Evolutionary conservation across 768 basidiomycete species (phyloP).

Genomic region (Trametes cingulata): DNA sequence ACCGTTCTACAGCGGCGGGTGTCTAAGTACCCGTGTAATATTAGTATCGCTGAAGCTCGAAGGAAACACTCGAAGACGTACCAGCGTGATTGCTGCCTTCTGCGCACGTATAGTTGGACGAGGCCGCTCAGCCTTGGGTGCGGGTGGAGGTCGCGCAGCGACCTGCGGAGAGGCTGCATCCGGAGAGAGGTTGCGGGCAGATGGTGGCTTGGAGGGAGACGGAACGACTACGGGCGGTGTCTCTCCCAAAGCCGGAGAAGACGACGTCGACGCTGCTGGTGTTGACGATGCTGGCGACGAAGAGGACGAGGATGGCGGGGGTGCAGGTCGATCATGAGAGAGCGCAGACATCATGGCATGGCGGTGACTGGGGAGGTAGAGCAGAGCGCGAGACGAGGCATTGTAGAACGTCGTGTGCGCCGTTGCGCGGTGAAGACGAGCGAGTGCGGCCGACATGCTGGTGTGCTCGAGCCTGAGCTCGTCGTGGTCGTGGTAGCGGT

Average conservation of each 20-base stretch:
- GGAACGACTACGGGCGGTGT: conserved; percentile 56
- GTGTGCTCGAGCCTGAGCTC: not conserved
- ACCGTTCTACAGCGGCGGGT: conserved; percentile 69
- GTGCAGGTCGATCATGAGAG: conserved; percentile 39
- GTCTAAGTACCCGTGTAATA: conserved; percentile 52
- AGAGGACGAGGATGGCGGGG: conserved; percentile 26
- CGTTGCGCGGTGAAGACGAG: conserved; percentile 17
- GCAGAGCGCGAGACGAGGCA: conserved; percentile 6
- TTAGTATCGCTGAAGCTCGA: not conserved
- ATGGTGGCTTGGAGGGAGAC: conserved; percentile 30
- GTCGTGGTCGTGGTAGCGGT: not conserved
- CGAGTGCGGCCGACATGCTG: conserved; percentile 14
- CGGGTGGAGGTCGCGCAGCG: conserved; percentile 69
- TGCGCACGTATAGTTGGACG: conserved; percentile 66
- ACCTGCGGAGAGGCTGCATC: conserved; percentile 71
- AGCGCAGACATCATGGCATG: conserved; percentile 71
- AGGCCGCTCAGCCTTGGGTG: conserved; percentile 62
- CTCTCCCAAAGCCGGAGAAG: conserved; percentile 37
- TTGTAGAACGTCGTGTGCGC: conserved; percentile 11
- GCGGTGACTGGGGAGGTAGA: conserved; percentile 43
- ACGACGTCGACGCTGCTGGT: conserved; percentile 11
- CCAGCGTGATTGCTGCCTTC: conserved; percentile 79
- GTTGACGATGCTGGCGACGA: conserved; percentile 8
- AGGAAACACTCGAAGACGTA: conserved; percentile 29
- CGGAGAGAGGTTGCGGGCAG: conserved; percentile 41